Percentiles rank a stretch among this genome's conserved stretches.
Conservation (phyloP, 2,329 filamentous ascomycete genomes). For the Pseudogymnoascus sp. region DNA sequence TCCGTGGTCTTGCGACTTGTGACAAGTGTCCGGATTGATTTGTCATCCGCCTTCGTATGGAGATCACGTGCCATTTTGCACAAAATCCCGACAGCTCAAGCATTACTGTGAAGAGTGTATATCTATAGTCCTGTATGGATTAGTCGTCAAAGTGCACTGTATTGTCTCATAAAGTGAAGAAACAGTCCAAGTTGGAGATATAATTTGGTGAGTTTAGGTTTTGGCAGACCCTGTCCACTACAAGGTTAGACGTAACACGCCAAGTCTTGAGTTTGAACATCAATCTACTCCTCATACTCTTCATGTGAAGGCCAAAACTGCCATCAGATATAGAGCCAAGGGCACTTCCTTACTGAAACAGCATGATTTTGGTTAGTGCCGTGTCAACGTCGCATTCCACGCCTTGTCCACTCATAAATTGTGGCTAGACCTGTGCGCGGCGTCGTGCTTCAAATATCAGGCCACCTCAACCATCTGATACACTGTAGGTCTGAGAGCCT, state of each 20-base stretch:
- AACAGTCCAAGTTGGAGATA: background rate
- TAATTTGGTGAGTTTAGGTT: background rate
- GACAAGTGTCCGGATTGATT: too few relatives aligned
- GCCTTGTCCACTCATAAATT: background rate
- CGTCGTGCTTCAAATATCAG: slow-evolving; percentile 7
- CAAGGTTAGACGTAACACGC: background rate
- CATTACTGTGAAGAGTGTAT: background rate
- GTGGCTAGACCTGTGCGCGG: background rate
- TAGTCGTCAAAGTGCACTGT: background rate
- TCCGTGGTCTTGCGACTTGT: too few relatives aligned
- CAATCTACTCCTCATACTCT: background rate
- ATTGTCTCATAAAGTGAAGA: background rate
- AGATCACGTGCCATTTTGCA: background rate
- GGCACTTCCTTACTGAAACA: background rate
- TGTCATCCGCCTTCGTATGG: too few relatives aligned
- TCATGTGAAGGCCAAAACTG: background rate
- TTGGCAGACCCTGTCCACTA: background rate
- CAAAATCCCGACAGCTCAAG: background rate
- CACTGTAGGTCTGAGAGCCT: slow-evolving; percentile 5
- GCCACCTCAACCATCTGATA: slow-evolving; percentile 2
- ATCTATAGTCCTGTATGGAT: background rate
- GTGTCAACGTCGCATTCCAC: background rate
- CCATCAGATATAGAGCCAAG: background rate
- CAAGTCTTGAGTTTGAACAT: background rate
- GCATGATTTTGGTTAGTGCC: background rate